Base-by-base conservation (phyloP, 1,284 basidiomycete genomes). In the Ustilago shanxiensis region DNA sequence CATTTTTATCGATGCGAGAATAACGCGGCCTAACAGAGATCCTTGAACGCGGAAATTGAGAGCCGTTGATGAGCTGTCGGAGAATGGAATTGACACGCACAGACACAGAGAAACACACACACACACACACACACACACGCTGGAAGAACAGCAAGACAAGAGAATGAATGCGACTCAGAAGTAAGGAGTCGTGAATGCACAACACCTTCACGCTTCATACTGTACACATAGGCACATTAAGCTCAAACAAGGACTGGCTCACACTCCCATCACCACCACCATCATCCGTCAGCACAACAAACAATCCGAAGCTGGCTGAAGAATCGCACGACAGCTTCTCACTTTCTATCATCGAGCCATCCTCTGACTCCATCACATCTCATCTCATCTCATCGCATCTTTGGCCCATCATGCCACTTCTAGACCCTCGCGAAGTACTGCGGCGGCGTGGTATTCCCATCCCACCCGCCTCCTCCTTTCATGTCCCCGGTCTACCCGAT, bases 401-500 rank as follows among this genome's bases (percentile, higher is more conserved):
- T n/a, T n/a, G n/a, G 53, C 24, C 31, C 2, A 33, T 6, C 3
- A 77, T 77, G 75, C 75, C 66, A 50, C 55, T 77, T 3, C 29
- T 77, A 18, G 63, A 77, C 29, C 75, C 75, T n/a, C 59, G 71
- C 41, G 57, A 73, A 54, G 66, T 77, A 44, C 49, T 77, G 50
- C 52, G 50, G 62, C 60, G 63, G 64, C 66, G 71, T 18, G 70
- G 66, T 66, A 59, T 77, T 24, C 70, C 70, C 10, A 59, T 73
- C 13, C 75, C 75, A 11, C 41, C 75, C 22, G 75, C 75, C 14
- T 62, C 75, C 11, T 73, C 75, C 37, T 77, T 77, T 45, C 66
- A 69, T 51, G 75, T 77, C n/a, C 75, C 75, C 3, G 70, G 75
- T 7, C 63, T 77, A 1, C 75, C 75, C 0, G 75, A 77, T 41